Evolutionary conservation across 768 basidiomycete genomes (phyloP), one percentile per base, ranked within the genome.

Genomic region (Rhizopogon vesiculosus): DNA sequence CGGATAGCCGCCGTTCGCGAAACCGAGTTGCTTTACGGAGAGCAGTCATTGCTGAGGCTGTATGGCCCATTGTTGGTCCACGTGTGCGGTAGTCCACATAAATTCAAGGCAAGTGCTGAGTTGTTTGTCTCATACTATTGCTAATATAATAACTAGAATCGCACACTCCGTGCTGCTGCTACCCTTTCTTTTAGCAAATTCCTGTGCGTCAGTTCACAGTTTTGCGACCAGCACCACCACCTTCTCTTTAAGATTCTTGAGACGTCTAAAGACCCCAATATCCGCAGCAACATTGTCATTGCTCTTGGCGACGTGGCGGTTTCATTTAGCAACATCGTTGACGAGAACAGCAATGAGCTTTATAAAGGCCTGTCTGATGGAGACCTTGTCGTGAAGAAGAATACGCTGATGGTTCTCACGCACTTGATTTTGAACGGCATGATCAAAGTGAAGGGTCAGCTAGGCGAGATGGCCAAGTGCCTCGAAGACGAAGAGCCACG

Each of bases 401-500:
- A 98, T 73, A 97, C 96, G 38, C 80, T 99, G 44, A 98, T 98
- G 96, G 97, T 98, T 31, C 78, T 98, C 54, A 96, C 94, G 10
- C 93, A 98, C 69, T 74, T 99, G 57, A 98, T 98, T 66, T 74
- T 99, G 58, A 98, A 98, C 64, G 96, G 96, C 2, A 98, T 98
- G 97, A 91, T 99, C 80, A 99, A 98, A 72, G 95, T 98, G 62
- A 98, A 99, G 73, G 97, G 97, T 1, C 96, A 99, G 68, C 78
- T 99, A 7, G 97, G 97, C 16, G 97, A 99, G 78, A 98, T 99
- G 96, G 97, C 96, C n/a, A 98, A 99, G 72, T 98, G 97, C 67
- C 73, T 98, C 7, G 94, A 98, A 73, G 96, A 98, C 69, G 78
- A 82, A 22, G 96, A 98, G 55, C 78, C 78, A 45, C 74, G 96